phyloP scores from a whole-genome alignment of 352 stramenopile species.

The Blastocystis sp. region DNA sequence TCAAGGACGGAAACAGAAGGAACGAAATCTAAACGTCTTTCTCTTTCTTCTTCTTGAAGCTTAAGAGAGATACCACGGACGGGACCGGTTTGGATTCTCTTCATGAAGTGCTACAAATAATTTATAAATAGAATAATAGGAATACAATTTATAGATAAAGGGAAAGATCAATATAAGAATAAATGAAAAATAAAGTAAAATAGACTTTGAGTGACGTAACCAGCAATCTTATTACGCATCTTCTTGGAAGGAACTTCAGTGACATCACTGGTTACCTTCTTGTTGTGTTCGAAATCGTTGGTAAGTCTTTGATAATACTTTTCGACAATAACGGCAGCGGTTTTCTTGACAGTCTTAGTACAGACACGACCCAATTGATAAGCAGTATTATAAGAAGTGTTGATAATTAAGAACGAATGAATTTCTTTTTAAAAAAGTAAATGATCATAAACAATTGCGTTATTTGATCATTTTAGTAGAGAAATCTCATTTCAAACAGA shows the following conservation, averaged over 20 bases:
- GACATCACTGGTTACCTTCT: conserved; percentile 78
- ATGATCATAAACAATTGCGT: too few species aligned
- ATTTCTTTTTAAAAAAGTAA: too few species aligned
- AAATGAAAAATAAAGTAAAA: not conserved
- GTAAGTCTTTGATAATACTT: conserved; percentile 99
- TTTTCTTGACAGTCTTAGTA: conserved; percentile 99
- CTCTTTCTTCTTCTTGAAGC: conserved; percentile 97
- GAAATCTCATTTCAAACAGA: too few species aligned
- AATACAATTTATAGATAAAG: not conserved
- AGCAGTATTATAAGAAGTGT: not conserved
- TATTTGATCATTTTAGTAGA: too few species aligned
- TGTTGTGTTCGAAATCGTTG: conserved; percentile 99
- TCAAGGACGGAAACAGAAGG: conserved; percentile 82
- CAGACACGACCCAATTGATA: conserved; percentile 66
- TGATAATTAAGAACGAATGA: too few species aligned
- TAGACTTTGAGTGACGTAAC: conserved; percentile 82
- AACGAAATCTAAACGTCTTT: conserved; percentile 97
- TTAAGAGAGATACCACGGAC: conserved; percentile 98
- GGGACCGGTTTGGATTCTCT: conserved; percentile 93
- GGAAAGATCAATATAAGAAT: not conserved
- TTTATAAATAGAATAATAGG: not conserved
- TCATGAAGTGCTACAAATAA: conserved; percentile 75
- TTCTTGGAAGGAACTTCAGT: conserved; percentile 96
- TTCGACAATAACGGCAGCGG: conserved; percentile 96
- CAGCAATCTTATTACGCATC: conserved; percentile 99